These are phyloP conservation scores for Fusarium nematophilum DNA, from an alignment of 2,329 filamentous ascomycete species.

Conservation along the genomic window DNA sequence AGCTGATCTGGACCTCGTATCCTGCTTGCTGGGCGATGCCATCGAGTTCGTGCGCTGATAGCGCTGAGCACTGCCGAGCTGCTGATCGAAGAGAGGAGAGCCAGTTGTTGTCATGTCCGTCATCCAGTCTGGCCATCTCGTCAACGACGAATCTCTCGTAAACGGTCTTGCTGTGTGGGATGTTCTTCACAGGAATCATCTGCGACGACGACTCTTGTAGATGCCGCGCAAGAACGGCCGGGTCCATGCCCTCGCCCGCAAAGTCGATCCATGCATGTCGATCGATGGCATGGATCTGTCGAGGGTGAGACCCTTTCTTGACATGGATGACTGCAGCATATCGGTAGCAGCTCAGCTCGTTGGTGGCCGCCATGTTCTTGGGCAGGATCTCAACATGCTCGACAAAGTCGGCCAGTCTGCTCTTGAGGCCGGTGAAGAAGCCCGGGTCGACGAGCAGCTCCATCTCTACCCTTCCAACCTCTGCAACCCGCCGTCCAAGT, in stretches of 20 bases:
- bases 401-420: slow-evolving; percentile 28
- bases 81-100: not conserved
- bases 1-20: slow-evolving; percentile 59
- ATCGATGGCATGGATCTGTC: slow-evolving; percentile 20
- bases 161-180: slow-evolving; percentile 46
- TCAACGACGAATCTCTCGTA: slow-evolving; percentile 41
- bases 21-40: slow-evolving; percentile 48
- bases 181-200: slow-evolving; percentile 36
- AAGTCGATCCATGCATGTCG: slow-evolving; percentile 39
- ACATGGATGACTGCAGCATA: slow-evolving; percentile 43
- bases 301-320: not conserved
- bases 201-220: slow-evolving; percentile 8
- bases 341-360: slow-evolving; percentile 46
- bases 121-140: slow-evolving; percentile 9
- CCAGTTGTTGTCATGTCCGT: slow-evolving; percentile 13
- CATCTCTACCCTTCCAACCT: slow-evolving; percentile 25
- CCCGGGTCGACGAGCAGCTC: slow-evolving; percentile 43
- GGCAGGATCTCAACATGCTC: slow-evolving; percentile 46
- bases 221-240: slow-evolving; percentile 7
- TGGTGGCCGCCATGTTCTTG: slow-evolving; percentile 44
- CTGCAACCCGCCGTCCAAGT: slow-evolving; percentile 19
- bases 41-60: slow-evolving; percentile 30
- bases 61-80: slow-evolving; percentile 8
- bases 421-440: slow-evolving; percentile 38
- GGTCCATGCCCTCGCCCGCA: slow-evolving; percentile 8